phyloP scores from a whole-genome alignment of 805 yeast genomes.

The Starmerella ratchasimensis region DNA sequence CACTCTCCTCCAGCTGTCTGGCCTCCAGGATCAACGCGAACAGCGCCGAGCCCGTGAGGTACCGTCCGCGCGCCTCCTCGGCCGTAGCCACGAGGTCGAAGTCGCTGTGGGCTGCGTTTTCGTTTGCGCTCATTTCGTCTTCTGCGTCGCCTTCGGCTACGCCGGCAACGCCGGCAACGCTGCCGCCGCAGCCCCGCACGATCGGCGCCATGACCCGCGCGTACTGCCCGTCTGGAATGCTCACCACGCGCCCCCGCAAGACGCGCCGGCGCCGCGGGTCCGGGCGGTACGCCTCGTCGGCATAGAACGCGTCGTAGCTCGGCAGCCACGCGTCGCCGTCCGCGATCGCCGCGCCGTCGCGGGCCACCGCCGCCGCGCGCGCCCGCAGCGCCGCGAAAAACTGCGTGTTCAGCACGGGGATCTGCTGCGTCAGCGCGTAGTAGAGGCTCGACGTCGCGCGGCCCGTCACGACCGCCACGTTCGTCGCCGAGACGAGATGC shows the following conservation, averaged over 20 bases:
- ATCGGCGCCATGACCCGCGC: slow-evolving; percentile 19
- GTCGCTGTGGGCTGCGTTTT: too few species aligned
- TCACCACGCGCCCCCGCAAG: slow-evolving; percentile 21
- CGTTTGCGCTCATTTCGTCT: neutral
- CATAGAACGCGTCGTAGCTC: slow-evolving; percentile 18
- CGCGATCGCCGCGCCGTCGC: slow-evolving; percentile 18
- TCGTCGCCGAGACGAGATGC: slow-evolving; percentile 20
- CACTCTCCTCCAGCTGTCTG: neutral
- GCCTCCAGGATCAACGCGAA: slow-evolving; percentile 2
- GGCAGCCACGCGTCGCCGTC: slow-evolving; percentile 17
- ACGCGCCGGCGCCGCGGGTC: slow-evolving; percentile 20
- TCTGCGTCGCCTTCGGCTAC: neutral
- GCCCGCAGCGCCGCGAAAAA: slow-evolving; percentile 19
- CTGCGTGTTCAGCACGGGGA: slow-evolving; percentile 24
- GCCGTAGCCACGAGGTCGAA: too few species aligned
- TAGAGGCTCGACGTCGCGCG: slow-evolving; percentile 23
- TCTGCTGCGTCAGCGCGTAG: slow-evolving; percentile 25
- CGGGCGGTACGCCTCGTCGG: slow-evolving; percentile 20
- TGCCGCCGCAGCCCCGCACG: slow-evolving; percentile 22
- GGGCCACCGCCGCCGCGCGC: slow-evolving; percentile 11
- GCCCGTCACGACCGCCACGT: slow-evolving; percentile 21
- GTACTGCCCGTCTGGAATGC: slow-evolving; percentile 15
- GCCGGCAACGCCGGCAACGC: neutral
- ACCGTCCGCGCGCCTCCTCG: too few species aligned
- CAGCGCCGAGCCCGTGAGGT: neutral